Conservation (phyloP, 2,329 filamentous ascomycete genomes). For the Neonectria ditissima region DNA sequence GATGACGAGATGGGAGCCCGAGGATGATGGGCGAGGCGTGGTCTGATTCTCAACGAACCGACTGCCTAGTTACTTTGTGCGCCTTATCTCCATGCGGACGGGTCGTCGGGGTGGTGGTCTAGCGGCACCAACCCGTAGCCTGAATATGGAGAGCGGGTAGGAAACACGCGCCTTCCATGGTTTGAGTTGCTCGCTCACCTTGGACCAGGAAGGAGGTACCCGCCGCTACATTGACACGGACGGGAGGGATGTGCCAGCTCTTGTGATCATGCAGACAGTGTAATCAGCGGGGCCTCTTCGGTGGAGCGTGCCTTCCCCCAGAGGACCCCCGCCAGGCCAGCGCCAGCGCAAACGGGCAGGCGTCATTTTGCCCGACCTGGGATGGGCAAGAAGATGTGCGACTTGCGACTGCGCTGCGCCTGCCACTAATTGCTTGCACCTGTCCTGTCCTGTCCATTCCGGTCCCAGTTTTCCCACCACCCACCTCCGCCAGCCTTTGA, state of each 20-base stretch:
- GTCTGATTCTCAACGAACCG: slow-evolving; percentile 9
- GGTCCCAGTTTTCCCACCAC: slow-evolving; percentile 43
- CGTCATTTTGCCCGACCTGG: background rate
- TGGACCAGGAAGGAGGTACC: background rate
- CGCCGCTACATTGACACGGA: background rate
- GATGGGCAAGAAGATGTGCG: background rate
- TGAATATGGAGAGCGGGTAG: background rate
- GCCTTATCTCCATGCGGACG: background rate
- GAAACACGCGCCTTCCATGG: background rate
- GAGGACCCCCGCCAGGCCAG: slow-evolving; percentile 7
- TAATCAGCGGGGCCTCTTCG: slow-evolving; percentile 4
- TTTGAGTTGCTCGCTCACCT: background rate
- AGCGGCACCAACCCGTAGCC: background rate
- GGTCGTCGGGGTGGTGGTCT: background rate
- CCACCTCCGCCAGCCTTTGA: slow-evolving; percentile 30
- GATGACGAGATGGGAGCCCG: slow-evolving; percentile 8
- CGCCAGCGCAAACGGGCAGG: background rate
- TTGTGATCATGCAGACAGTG: slow-evolving; percentile 8
- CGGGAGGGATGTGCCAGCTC: background rate
- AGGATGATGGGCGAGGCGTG: slow-evolving; percentile 6
- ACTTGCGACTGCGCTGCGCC: slow-evolving; percentile 4
- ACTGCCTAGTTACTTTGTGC: background rate
- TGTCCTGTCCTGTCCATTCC: slow-evolving; percentile 28
- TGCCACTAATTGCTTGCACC: background rate
- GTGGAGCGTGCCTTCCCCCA: slow-evolving; percentile 11